Evolutionary conservation across 2,329 filamentous ascomycete genomes (phyloP).

Genomic region (Fusarium mexicanum): DNA sequence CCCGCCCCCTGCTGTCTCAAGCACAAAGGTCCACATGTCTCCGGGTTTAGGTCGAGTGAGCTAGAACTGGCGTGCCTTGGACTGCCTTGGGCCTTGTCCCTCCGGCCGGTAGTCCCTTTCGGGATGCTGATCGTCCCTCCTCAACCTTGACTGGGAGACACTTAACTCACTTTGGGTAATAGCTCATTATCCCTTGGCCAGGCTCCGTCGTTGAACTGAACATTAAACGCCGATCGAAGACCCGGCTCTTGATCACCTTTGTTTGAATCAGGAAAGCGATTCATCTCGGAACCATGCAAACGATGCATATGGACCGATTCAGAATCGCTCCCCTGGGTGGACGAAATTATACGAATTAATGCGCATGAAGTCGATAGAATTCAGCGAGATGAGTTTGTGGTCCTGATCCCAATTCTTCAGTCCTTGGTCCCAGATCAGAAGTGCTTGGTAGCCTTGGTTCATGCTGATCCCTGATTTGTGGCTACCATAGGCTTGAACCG

Average conservation of each 20-base stretch:
- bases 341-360: constrained; percentile 36
- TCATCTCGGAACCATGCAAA: constrained; percentile 40
- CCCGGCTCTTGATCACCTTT: constrained; percentile 43
- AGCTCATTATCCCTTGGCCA: constrained; percentile 30
- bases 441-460: constrained; percentile 4
- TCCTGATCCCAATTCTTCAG: constrained; percentile 19
- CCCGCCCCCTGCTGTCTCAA: constrained; percentile 41
- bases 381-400: constrained; percentile 28
- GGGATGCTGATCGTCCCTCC: constrained; percentile 41
- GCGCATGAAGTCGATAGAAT: constrained; percentile 31
- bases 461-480: constrained; percentile 5
- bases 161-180: constrained; percentile 42
- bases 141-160: constrained; percentile 34
- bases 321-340: constrained; percentile 20
- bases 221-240: constrained; percentile 46
- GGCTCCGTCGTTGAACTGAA: constrained; percentile 31
- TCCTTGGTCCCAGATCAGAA: constrained; percentile 12
- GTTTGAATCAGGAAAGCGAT: constrained; percentile 34
- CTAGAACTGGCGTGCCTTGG: constrained; percentile 35
- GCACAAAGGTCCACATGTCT: constrained; percentile 34
- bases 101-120: constrained; percentile 44
- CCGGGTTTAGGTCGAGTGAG: constrained; percentile 40
- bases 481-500: neutral
- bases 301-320: constrained; percentile 31
- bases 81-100: constrained; percentile 34